These are phyloP conservation scores for Gryganskiella cystojenkinii DNA, from an alignment of 192 early-diverging fungal genomes.

Conservation along the genomic window DNA sequence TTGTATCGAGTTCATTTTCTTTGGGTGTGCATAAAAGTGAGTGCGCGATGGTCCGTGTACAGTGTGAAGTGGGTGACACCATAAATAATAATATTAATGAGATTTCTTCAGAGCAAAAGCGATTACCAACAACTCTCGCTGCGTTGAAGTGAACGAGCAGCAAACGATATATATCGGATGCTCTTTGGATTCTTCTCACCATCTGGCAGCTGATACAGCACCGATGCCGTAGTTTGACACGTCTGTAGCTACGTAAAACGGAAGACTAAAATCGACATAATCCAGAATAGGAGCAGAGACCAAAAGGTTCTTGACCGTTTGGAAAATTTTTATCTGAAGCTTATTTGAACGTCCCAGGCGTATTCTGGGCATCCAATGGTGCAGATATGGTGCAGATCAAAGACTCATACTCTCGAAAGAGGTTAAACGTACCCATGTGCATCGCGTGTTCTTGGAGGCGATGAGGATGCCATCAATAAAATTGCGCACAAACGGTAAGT, in stretches of 20 bases:
- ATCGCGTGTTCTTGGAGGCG: neutral
- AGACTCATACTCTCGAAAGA: slow-evolving; percentile 16
- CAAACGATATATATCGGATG: slow-evolving; percentile 32
- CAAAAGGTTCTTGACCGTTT: slow-evolving; percentile 6
- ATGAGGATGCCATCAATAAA: slow-evolving; percentile 1
- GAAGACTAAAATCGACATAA: slow-evolving; percentile 2
- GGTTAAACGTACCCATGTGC: slow-evolving; percentile 24
- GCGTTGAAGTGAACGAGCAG: slow-evolving; percentile 23
- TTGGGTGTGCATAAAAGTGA: slow-evolving; percentile 6
- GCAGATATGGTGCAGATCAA: slow-evolving; percentile 3
- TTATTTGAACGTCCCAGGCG: neutral
- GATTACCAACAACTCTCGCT: slow-evolving; percentile 29
- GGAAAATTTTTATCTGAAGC: neutral
- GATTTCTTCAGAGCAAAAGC: slow-evolving; percentile 2
- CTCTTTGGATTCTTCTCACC: slow-evolving; percentile 2
- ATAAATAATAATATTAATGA: neutral
- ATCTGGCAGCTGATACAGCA: slow-evolving; percentile 22
- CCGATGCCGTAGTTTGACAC: slow-evolving; percentile 37
- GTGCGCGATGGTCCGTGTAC: neutral
- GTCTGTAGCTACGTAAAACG: slow-evolving; percentile 38
- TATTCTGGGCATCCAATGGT: slow-evolving; percentile 26
- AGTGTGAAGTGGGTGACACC: neutral
- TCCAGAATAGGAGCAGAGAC: neutral
- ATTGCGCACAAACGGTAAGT: too few species aligned
- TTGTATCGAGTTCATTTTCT: slow-evolving; percentile 24